These are phyloP conservation scores for Cyclaneusma minus DNA, from an alignment of 2,329 filamentous ascomycete species.

Conservation along the genomic window DNA sequence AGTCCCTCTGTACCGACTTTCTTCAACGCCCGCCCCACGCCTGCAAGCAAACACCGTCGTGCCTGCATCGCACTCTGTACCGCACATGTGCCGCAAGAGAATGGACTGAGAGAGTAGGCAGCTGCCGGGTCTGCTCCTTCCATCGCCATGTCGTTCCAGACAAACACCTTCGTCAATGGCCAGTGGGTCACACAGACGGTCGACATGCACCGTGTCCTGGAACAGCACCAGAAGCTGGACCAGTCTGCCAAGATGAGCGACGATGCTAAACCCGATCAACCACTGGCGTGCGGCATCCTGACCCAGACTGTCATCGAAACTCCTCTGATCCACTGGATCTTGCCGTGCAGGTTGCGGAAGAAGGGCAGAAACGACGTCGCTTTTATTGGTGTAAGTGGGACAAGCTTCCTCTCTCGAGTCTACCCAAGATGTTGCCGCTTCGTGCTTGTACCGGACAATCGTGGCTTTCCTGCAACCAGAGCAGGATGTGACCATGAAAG, in stretches of 20 bases:
- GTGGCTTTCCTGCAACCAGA: conserved; percentile 4
- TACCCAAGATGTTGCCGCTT: conserved; percentile 2
- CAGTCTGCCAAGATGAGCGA: conserved; percentile 15
- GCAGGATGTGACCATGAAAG: too few species aligned
- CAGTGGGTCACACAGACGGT: conserved; percentile 19
- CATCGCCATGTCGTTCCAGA: conserved; percentile 15
- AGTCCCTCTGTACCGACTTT: too few species aligned
- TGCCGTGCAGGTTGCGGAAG: conserved; percentile 65
- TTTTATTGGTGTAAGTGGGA: conserved; percentile 63
- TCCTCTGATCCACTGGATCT: conserved; percentile 58
- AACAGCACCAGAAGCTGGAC: conserved; percentile 17
- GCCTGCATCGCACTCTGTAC: too few species aligned
- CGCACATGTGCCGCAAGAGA: too few species aligned
- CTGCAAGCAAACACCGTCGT: too few species aligned
- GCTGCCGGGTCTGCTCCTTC: too few species aligned
- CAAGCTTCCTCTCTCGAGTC: conserved; percentile 5
- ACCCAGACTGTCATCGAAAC: conserved; percentile 66
- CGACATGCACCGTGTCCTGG: conserved; percentile 26
- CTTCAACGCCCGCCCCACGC: too few species aligned
- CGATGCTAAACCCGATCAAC: conserved; percentile 17
- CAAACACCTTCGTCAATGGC: conserved; percentile 17
- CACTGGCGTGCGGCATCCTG: conserved; percentile 53
- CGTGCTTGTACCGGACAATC: conserved; percentile 3
- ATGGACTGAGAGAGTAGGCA: too few species aligned
- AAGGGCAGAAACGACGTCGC: conserved; percentile 63